Evolutionary conservation across 1,284 basidiomycete genomes (phyloP), one percentile per base, ranked within the genome.

Genomic region (Leccinum fuscescens): DNA sequence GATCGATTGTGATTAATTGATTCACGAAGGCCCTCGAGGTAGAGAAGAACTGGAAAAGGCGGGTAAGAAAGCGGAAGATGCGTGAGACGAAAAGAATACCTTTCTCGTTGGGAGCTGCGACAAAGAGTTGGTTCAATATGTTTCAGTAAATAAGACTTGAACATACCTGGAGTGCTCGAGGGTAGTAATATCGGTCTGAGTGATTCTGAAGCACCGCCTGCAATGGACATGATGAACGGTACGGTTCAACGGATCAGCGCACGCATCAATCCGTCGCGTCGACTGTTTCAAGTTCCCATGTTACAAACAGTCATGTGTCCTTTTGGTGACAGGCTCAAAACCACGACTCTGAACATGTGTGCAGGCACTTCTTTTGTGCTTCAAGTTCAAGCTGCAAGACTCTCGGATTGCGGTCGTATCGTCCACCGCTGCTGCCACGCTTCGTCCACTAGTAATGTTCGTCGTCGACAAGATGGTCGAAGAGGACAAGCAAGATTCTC

Each of bases 361-460:
- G 3, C 64, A 94, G 92, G 92, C 94, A 0, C 81, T 99, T 1
- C 79, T 97, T 31, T 78, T 98, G 8, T 98, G 95, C 70, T 98
- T 98, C 82, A 93, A 88, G 73, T 29, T 29, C 29, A 29, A 29
- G 29, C 79, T 98, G 27, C 96, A 98, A 75, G 96, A 98, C 65
- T 96, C 93, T 6, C 88, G 93, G 62, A 97, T 97, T 27, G 91
- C 92, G 0, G 96, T 98, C 33, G 96, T 99, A 5, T 96, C 94
- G 3, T 97, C 94, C 0, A 99, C 96, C 1, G 97, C 96, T 0
- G 96, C 96, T 0, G 96, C 97, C 0, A 98, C 96, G 0, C 83
- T 99, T 6, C 89, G 96, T 1, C 96, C 98, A 74, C 83, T 97
- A 1, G 93, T 99, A 59, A 98, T 99, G 95, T 93, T 98, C 66